Base-by-base conservation (phyloP, 1,284 basidiomycete species). In the Baeospora myosura region DNA sequence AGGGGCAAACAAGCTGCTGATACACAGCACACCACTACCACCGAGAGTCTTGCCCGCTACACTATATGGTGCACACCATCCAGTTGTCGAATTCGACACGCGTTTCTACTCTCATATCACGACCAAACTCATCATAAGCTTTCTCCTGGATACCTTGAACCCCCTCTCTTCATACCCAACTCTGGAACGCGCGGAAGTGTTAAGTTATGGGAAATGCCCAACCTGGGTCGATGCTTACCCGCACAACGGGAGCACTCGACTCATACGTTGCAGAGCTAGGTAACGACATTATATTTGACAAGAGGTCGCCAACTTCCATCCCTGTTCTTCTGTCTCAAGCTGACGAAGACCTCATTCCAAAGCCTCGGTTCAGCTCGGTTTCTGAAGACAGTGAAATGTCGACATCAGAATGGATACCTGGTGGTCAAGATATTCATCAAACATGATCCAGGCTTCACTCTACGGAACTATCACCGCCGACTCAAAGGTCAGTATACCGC, bases 321-420 rank as follows among this genome's bases (percentile, higher is more conserved):
- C 22, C 5, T 14, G 17, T 29, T 16, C n/a, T 4, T n/a, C 18
- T 11, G 1, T 37, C 16, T 34, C 42, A 17, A 40, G 32, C 18
- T 26, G 12, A 36, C 4, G 11, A n/a, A n/a, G 4, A 33, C 18
- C 31, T n/a, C 30, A 5, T 30, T 7, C 23, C n/a, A 14, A 29
- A 91, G 88, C 59, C 69, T 94, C 59, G 92, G 85, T 31, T 82
- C 88, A n/a, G 87, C 94, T 5, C 83, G 95, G 14, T 98, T 98
- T 58, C 76, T 98, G 50, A 97, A 97, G 70, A 88, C 94, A 0
- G 91, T 91, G 43, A 75, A 81, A 46, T 89, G 81, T 41, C 69
- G 79, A 28, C 87, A 90, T 62, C 65, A 38, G 24, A 68, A 68
- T 53, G 69, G 69, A 14, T 66, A 61, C 47, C 50, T 72, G 31